Evolutionary conservation across 2,329 filamentous ascomycete species (phyloP).

Genomic region (Cladosporium sp.): DNA sequence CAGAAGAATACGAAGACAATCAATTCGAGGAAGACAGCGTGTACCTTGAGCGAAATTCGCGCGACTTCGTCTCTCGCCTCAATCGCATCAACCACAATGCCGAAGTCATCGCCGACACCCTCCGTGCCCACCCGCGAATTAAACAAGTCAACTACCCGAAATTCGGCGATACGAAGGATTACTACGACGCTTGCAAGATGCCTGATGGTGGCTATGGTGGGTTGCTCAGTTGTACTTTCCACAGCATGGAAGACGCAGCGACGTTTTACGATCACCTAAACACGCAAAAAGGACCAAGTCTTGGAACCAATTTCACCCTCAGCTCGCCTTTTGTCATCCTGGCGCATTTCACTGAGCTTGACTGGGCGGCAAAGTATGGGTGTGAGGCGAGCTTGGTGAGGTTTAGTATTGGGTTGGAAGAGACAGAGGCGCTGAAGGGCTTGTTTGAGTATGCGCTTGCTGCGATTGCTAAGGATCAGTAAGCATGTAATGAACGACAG

Average conservation of each 20-base stretch:
- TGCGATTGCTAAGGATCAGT: conserved; percentile 38
- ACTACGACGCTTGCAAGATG: conserved; percentile 76
- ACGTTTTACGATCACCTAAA: conserved; percentile 82
- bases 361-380: conserved; percentile 82
- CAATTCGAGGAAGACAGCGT: conserved; percentile 93
- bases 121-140: conserved; percentile 60
- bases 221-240: conserved; percentile 78
- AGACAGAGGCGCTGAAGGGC: conserved; percentile 59
- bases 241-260: conserved; percentile 64
- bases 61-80: conserved; percentile 80
- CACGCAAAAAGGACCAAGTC: conserved; percentile 86
- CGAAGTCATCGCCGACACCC: conserved; percentile 72
- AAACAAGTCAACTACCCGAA: conserved; percentile 86
- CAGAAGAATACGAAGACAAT: conserved; percentile 72
- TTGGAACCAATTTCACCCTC: conserved; percentile 95
- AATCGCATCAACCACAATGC: conserved; percentile 81
- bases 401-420: conserved; percentile 86
- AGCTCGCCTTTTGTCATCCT: conserved; percentile 84
- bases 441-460: conserved; percentile 67
- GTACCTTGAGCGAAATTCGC: conserved; percentile 93
- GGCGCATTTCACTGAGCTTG: conserved; percentile 84
- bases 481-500: not conserved
- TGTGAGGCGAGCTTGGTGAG: conserved; percentile 77
- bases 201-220: conserved; percentile 82
- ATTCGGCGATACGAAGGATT: conserved; percentile 60